Evolutionary conservation across 2,329 filamentous ascomycete species (phyloP).

Genomic region (Cladosporium sp.): DNA sequence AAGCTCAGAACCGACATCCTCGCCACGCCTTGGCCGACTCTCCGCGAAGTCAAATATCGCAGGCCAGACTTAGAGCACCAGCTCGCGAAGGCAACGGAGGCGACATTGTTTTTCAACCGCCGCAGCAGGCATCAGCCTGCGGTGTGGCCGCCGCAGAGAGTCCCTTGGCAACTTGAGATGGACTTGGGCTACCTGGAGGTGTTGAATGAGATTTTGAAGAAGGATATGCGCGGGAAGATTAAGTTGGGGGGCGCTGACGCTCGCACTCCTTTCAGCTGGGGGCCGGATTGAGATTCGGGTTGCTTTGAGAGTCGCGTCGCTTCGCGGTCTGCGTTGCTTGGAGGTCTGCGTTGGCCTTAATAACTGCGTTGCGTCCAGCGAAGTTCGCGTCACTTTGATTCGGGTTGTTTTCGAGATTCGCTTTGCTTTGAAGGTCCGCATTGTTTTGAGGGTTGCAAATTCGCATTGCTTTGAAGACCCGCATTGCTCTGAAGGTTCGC

Average conservation of each 20-base stretch:
- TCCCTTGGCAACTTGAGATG: constrained; percentile 1
- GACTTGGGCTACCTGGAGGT: background rate
- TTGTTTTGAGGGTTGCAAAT: background rate
- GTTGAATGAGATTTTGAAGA: background rate
- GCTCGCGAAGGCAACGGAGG: background rate
- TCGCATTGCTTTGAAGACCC: background rate
- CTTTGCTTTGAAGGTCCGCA: background rate
- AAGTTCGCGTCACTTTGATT: background rate
- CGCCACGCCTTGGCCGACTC: background rate
- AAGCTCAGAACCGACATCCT: background rate
- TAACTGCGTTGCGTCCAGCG: too few relatives aligned
- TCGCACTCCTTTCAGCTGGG: background rate
- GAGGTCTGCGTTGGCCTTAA: too few relatives aligned
- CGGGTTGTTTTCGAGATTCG: background rate
- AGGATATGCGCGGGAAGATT: background rate
- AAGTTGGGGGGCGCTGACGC: background rate
- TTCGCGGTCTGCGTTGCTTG: background rate
- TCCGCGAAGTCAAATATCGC: background rate
- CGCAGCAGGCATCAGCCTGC: background rate
- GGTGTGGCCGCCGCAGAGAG: background rate
- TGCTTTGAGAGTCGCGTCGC: background rate
- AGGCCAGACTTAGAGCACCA: background rate
- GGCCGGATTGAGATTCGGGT: background rate
- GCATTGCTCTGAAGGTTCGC: too few relatives aligned
- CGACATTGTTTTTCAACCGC: background rate